Base-by-base conservation (phyloP, 208 protist species). In the Trypanosomatidae sp. region DNA sequence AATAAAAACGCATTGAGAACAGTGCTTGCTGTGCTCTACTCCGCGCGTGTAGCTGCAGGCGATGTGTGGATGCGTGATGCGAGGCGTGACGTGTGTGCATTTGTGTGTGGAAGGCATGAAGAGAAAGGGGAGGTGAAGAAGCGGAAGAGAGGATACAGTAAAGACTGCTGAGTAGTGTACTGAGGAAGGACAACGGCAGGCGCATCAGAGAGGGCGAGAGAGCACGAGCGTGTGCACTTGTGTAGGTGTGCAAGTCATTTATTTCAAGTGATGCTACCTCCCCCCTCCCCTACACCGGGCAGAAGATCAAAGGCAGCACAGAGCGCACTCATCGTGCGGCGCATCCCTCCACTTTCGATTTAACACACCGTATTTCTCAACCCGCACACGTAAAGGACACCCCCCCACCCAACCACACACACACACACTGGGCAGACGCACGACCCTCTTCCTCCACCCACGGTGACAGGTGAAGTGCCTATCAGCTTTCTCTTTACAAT, bases 1-100 rank as follows among this genome's bases (percentile, higher is more conserved):
- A 71, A 69, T 55, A 66, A 25, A 53, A 53, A 64, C 1, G 58
- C 52, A 72, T 65, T 33, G 56, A 72, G 52, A 44, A 65, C 60
- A 65, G 39, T 39, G 60, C 39, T 19, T 59, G 39, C 47, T 22
- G 17, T 65, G 39, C 39, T 41, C 9, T 65, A 44, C 60, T 65
- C 60, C 22, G 22, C 39, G 60, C 33, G 60, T 65, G 39, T 13
- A 25, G 12, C 60, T 46, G 36, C 60, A 47, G 39, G 33, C 25
- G 60, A 65, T 65, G 22, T 30, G 15, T 47, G 39, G 36, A 65
- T 47, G 60, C 19, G 60, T 46, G 59, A 65, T 43, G 8, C 19
- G 19, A 65, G 39, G 33, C n/a, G 39, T 46, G 44, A 33, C 17
- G 17, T 33, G 10, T 62, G 58, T 62, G 25, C 58, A 43, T 62